phyloP scores from a whole-genome alignment of 2,329 filamentous ascomycete species.

The Ophiocordyceps australis region DNA sequence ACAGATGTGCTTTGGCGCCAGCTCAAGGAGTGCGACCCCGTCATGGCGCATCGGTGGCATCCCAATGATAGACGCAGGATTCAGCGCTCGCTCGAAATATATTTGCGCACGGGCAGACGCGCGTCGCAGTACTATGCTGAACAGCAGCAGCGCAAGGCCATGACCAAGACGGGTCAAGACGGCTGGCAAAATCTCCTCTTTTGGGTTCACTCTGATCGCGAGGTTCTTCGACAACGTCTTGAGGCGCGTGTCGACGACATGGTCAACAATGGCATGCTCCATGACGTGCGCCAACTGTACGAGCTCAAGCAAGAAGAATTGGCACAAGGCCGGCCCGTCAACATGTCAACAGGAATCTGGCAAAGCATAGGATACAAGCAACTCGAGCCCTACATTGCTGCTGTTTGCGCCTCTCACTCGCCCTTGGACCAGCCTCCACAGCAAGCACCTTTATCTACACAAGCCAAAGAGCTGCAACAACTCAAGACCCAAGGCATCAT shows the following conservation, averaged over 20 bases:
- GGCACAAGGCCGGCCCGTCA: slow-evolving; percentile 33
- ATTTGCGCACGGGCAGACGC: slow-evolving; percentile 57
- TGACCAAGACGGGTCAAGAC: slow-evolving; percentile 5
- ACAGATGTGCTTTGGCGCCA: slow-evolving; percentile 56
- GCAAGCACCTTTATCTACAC: no score
- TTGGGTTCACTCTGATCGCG: slow-evolving; percentile 67
- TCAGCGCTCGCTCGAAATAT: slow-evolving; percentile 76
- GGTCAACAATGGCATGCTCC: slow-evolving; percentile 37
- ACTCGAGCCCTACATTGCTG: slow-evolving; percentile 52
- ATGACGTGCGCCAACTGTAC: slow-evolving; percentile 28
- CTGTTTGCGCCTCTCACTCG: slow-evolving; percentile 13
- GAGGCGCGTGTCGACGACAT: slow-evolving; percentile 71
- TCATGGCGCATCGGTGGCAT: slow-evolving; percentile 85
- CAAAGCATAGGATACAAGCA: slow-evolving; percentile 95
- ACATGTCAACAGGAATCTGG: slow-evolving; percentile 77
- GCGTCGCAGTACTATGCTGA: slow-evolving; percentile 80
- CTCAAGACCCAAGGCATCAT: slow-evolving; percentile 46
- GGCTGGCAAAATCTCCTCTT: slow-evolving; percentile 50
- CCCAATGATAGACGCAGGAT: slow-evolving; percentile 88
- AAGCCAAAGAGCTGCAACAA: slow-evolving; percentile 33
- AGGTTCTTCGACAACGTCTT: slow-evolving; percentile 50
- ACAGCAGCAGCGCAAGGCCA: slow-evolving; percentile 33
- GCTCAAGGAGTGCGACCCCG: slow-evolving; percentile 65
- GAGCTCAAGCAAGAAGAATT: slow-evolving; percentile 16
- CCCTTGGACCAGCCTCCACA: no score